Percentiles rank a stretch among this genome's conserved stretches.
Conservation (phyloP, 352 stramenopile genomes). For the Pythium angustatum region DNA sequence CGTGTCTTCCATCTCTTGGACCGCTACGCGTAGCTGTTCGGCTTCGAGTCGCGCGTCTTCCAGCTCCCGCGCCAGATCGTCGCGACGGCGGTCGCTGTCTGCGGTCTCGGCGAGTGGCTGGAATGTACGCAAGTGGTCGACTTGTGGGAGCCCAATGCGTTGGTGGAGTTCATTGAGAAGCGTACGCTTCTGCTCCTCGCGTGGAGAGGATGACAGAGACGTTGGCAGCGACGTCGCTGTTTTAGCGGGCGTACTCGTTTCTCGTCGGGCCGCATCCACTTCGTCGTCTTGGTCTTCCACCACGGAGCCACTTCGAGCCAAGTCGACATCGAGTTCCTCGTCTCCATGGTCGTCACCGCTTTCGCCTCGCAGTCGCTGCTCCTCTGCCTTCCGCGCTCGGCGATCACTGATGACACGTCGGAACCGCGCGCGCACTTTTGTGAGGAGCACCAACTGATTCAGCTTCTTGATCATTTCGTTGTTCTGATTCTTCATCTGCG, state of each 20-base stretch:
- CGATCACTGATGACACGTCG: conserved; percentile 46
- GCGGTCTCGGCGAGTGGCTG: conserved; percentile 57
- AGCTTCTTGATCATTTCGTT: conserved; percentile 56
- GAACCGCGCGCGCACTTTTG: conserved; percentile 57
- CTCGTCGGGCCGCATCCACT: background rate
- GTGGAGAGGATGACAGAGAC: conserved; percentile 34
- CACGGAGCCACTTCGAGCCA: background rate
- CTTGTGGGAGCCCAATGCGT: conserved; percentile 67
- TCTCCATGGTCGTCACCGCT: background rate
- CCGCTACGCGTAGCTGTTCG: conserved; percentile 51
- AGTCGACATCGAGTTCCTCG: conserved; percentile 4
- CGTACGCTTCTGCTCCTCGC: conserved; percentile 58
- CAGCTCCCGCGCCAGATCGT: conserved; percentile 54
- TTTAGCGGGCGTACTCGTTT: background rate
- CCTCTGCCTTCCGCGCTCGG: conserved; percentile 48
- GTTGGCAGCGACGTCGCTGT: conserved; percentile 23
- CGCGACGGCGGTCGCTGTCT: conserved; percentile 43
- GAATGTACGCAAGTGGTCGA: conserved; percentile 70
- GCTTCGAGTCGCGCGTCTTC: conserved; percentile 58
- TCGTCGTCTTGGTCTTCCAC: conserved; percentile 11
- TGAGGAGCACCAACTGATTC: conserved; percentile 61
- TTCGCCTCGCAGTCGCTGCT: conserved; percentile 11
- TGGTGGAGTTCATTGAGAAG: conserved; percentile 80
- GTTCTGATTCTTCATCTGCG: conserved; percentile 64
- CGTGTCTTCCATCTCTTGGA: conserved; percentile 63